Conservation (phyloP, 305 asterid species). For the Petunia hybrid region DNA sequence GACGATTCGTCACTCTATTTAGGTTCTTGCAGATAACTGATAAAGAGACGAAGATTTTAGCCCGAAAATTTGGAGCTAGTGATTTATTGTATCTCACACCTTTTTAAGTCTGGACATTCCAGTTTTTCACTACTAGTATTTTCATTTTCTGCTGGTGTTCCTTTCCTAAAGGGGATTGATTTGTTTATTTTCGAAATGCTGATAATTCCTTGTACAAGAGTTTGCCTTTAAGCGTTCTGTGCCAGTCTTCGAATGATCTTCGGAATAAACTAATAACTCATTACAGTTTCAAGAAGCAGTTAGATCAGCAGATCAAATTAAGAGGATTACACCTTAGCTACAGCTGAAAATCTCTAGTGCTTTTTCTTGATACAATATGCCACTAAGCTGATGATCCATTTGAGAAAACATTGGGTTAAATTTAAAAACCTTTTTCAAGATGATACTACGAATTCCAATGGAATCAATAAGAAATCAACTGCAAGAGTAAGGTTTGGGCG, state of each 20-base stretch:
- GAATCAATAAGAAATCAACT: no score
- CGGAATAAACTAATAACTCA: neutral
- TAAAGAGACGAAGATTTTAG: conserved; percentile 14
- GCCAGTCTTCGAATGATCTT: neutral
- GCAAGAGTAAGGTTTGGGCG: no score
- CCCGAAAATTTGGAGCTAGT: neutral
- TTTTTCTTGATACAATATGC: no score
- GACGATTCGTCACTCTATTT: conserved; percentile 21
- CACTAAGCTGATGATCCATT: no score
- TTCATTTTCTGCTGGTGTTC: neutral
- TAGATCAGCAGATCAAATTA: no score
- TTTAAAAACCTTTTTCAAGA: no score
- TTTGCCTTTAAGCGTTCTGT: neutral
- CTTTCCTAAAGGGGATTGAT: neutral
- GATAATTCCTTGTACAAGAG: neutral
- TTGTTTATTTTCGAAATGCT: neutral
- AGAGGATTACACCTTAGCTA: no score
- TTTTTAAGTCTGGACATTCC: neutral
- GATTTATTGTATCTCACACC: neutral
- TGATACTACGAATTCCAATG: no score
- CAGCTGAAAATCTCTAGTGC: no score
- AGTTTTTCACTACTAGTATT: neutral
- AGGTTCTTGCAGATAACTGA: conserved; percentile 27
- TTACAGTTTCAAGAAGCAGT: no score
- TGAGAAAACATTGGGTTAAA: no score